These are phyloP conservation scores for Geosiphon pyriformis DNA, from an alignment of 192 early-diverging fungal genomes.

Conservation along the genomic window DNA sequence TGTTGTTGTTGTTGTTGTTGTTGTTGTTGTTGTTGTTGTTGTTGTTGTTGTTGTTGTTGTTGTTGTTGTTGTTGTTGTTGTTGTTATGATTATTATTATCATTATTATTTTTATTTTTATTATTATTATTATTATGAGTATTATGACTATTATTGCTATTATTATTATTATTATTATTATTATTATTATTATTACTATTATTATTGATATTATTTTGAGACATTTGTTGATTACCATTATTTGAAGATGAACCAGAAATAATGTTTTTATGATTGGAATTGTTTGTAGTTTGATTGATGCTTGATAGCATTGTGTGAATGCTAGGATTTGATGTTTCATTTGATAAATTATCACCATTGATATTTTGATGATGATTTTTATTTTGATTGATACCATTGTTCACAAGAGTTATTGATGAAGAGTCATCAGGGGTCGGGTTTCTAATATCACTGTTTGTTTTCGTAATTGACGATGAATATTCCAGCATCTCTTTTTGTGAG, in stretches of 20 bases:
- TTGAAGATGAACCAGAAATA: too few relatives aligned
- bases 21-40: background rate
- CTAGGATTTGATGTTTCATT: background rate
- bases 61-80: background rate
- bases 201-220: background rate
- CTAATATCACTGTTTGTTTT: constrained; percentile 19
- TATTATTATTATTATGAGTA: background rate
- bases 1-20: background rate
- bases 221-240: too few relatives aligned
- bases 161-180: background rate
- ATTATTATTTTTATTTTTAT: background rate
- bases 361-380: constrained; percentile 19
- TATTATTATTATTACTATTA: background rate
- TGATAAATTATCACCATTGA: constrained; percentile 6
- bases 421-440: background rate
- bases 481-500: constrained; percentile 32
- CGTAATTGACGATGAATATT: constrained; percentile 32
- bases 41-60: background rate
- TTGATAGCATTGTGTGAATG: too few relatives aligned
- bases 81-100: background rate
- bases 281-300: background rate
- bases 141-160: background rate
- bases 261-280: background rate
- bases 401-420: constrained; percentile 1
- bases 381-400: constrained; percentile 23